Base-by-base conservation (phyloP, 805 yeast genomes). In the Starmerella ratchasimensis region DNA sequence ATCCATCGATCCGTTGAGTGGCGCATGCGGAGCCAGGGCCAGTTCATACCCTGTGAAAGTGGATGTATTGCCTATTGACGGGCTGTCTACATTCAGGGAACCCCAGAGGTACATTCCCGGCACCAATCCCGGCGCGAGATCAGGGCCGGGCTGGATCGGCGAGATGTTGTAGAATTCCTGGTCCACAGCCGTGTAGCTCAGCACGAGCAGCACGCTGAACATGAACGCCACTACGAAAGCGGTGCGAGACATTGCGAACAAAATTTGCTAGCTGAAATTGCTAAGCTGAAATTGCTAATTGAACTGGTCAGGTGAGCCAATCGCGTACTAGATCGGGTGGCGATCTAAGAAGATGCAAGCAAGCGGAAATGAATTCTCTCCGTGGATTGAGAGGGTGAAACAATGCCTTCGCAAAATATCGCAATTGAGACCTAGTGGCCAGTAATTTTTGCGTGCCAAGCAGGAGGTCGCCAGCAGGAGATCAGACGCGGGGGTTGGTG, bases 21-120 rank as follows among this genome's bases (percentile, higher is more conserved):
- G 43, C 18, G 38, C 37, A 14, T 36, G 43, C 18, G 43, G 34
- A 3, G 37, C 39, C 15, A 28, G 13, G 19, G 40, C 39, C 13
- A 40, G 31, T 28, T 40, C 43, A 28, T 31, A 40, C 14, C 34
- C 43, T 16, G 26, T n/a, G 23, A 31, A 19, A 2, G 32, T 30
- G 14, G 5, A 5, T 8, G 10, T 9, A 15, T 29, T 13, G n/a
- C n/a, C n/a, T n/a, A n/a, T n/a, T n/a, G n/a, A n/a, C 9, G 9
- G 21, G 22, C 24, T 27, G 13, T n/a, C 26, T 11, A 20, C 26
- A 18, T 15, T 28, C 14, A 40, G 23, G 3, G 37, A 22, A 3
- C 40, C 43, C 28, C 25, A 37, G 13, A 37, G 20, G 22, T 33
- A 31, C 35, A 37, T 30, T 6, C 39, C 35, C 15, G 39, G 39